phyloP scores from a whole-genome alignment of 495 filamentous ascomycete species.

The Tetracladium setigerum region DNA sequence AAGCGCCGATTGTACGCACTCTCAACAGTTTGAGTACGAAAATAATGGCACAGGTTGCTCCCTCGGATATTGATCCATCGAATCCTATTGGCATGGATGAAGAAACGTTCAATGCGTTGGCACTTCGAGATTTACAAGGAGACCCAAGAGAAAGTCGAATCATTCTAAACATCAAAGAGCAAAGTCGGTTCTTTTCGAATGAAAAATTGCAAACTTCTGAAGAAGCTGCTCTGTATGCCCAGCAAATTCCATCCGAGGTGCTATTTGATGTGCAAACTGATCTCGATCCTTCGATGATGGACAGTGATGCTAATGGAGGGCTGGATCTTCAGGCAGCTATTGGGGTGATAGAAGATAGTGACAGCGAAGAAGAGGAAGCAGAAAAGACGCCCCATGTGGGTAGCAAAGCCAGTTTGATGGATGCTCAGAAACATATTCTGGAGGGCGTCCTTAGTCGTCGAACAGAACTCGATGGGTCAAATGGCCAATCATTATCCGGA shows the following conservation, averaged over 20 bases:
- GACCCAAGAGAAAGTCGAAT: conserved; percentile 66
- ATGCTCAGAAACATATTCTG: conserved; percentile 51
- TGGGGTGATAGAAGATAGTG: conserved; percentile 58
- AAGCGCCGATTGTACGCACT: conserved; percentile 73
- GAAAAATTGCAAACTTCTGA: conserved; percentile 43
- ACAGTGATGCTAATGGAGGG: conserved; percentile 37
- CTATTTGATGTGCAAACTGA: conserved; percentile 55
- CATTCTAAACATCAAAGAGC: conserved; percentile 79
- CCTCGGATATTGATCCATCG: conserved; percentile 60
- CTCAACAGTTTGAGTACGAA: conserved; percentile 85
- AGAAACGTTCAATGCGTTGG: conserved; percentile 62
- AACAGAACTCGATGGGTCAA: conserved; percentile 39
- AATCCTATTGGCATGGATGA: conserved; percentile 61
- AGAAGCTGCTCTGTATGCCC: conserved; percentile 50
- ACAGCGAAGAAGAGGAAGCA: conserved; percentile 56
- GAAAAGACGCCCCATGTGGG: conserved; percentile 45
- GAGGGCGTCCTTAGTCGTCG: conserved; percentile 43
- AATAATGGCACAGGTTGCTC: conserved; percentile 77
- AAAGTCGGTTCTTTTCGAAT: conserved; percentile 69
- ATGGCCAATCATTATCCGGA: conserved; percentile 45
- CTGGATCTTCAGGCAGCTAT: conserved; percentile 51
- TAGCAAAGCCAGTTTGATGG: conserved; percentile 44
- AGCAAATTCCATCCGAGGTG: conserved; percentile 61
- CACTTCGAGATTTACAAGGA: conserved; percentile 74
- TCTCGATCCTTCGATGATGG: conserved; percentile 37